Evolutionary conservation across 2,329 filamentous ascomycete genomes (phyloP), one percentile per base, ranked within the genome.

Genomic region (Trichoderma koningiopsis): DNA sequence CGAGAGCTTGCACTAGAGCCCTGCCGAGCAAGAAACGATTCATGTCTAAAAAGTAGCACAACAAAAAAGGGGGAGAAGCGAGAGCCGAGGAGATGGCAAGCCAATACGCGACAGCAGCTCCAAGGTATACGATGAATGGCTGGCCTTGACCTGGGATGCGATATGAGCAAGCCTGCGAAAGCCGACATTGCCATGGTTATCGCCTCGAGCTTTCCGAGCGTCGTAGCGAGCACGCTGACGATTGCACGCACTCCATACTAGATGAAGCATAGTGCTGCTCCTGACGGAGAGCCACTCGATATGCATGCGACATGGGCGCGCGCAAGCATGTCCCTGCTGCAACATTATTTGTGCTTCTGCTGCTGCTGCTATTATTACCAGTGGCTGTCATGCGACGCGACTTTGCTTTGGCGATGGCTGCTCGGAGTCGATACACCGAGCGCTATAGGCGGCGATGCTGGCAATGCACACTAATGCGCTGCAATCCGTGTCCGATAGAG

Each of bases 221-320:
- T 47, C 16, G 43, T 19, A 47, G 43, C n/a, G 19, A 49, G 43
- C 43, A 22, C 6, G 47, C 47, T 5, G n/a, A n/a, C n/a, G 40
- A 49, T 49, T 13, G 47, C 47, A 37, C 61, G 61, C 61, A 64
- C 49, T 64, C 61, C 61, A 64, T 64, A 55, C 61, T 56, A 49
- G 33, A 64, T 64, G 22, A 8, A 52, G 61, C 33, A 56, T 64
- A 55, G 61, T 43, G 40, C 10, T 22, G 47, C n/a, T 49, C 43
- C 43, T 22, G 43, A 10, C n/a, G n/a, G 6, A n/a, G 43, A 22
- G 10, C 43, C 43, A 47, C 43, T 24, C 19, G 4, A 14, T 22
- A 11, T 49, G 43, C n/a, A n/a, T 24, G 47, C 47, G 22, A 24
- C 47, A 49, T 22, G 47, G 47, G 47, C 47, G 47, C 47, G 40